Evolutionary conservation across 192 early-diverging fungal species (phyloP).

Genomic region (Entophlyctis helioformis): DNA sequence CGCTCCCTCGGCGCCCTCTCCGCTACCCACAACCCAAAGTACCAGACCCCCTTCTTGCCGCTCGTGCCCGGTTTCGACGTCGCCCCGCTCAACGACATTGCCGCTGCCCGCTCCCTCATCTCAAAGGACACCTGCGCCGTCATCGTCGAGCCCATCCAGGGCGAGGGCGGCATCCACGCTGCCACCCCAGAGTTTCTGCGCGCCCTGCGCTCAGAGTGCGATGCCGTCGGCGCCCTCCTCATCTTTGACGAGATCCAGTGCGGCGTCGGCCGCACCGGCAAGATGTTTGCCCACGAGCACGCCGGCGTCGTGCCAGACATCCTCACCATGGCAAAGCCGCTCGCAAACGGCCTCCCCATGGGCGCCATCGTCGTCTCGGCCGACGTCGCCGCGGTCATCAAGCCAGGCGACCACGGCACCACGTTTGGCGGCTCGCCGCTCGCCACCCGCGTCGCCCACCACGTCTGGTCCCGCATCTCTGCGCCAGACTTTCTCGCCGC

Average conservation of each 20-base stretch:
- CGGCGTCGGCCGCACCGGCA: slow-evolving; percentile 81
- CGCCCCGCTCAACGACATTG: slow-evolving; percentile 63
- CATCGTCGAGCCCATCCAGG: slow-evolving; percentile 94
- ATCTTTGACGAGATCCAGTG: slow-evolving; percentile 97
- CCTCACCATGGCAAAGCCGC: slow-evolving; percentile 90
- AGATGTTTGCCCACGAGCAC: slow-evolving; percentile 77
- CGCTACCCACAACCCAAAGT: slow-evolving; percentile 86
- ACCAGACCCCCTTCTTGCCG: slow-evolving; percentile 89
- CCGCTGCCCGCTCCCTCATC: slow-evolving; percentile 46
- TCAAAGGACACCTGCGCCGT: slow-evolving; percentile 77
- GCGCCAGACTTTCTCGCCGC: slow-evolving; percentile 59
- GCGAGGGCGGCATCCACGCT: slow-evolving; percentile 82
- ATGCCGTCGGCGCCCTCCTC: slow-evolving; percentile 77
- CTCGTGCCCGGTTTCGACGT: slow-evolving; percentile 74
- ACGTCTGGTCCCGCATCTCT: slow-evolving; percentile 59
- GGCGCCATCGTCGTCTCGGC: slow-evolving; percentile 77
- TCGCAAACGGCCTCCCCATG: slow-evolving; percentile 94
- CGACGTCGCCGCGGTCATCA: slow-evolving; percentile 69
- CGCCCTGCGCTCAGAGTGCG: slow-evolving; percentile 63
- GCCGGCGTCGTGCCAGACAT: slow-evolving; percentile 73
- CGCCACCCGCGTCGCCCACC: slow-evolving; percentile 71
- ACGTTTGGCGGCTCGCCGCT: slow-evolving; percentile 96
- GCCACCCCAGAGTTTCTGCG: slow-evolving; percentile 66
- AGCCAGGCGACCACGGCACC: slow-evolving; percentile 90
- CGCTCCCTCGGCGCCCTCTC: slow-evolving; percentile 91